Percentiles rank a stretch among this genome's conserved stretches.
Evolutionary conservation across 192 early-diverging fungal genomes (phyloP).

Genomic region (Backusella liffmaniae): DNA sequence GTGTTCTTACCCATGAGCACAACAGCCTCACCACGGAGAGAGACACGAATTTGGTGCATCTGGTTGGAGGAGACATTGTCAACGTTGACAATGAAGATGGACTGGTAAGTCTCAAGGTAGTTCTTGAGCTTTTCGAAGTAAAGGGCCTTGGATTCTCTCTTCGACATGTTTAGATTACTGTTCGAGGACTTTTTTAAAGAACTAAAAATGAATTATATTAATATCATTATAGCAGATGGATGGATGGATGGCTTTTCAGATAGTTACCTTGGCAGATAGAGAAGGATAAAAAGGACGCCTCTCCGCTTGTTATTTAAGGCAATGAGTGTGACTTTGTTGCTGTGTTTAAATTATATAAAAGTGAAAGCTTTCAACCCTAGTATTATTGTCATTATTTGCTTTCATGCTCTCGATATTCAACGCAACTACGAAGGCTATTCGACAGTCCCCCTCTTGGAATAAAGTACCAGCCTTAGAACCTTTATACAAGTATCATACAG

Average conservation of each 20-base stretch:
- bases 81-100: slow-evolving; percentile 99
- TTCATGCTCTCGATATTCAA: background rate
- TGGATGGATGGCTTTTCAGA: slow-evolving; percentile 12
- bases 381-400: background rate
- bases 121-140: slow-evolving; percentile 93
- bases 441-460: background rate
- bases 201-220: background rate
- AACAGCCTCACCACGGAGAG: slow-evolving; percentile 87
- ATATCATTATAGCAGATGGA: slow-evolving; percentile 2
- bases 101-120: slow-evolving; percentile 87
- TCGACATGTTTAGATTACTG: slow-evolving; percentile 85
- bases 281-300: background rate
- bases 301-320: background rate
- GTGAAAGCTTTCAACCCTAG: background rate
- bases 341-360: background rate
- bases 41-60: slow-evolving; percentile 96
- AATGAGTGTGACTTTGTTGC: background rate
- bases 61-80: slow-evolving; percentile 99
- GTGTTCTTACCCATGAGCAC: slow-evolving; percentile 99
- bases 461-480: background rate
- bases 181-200: slow-evolving; percentile 61
- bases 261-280: slow-evolving; percentile 16
- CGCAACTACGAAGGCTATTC: background rate
- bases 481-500: background rate
- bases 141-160: slow-evolving; percentile 95